Evolutionary conservation across 108 stramenopile species (phyloP).

Genomic region (Aurantiochytrium sp.): DNA sequence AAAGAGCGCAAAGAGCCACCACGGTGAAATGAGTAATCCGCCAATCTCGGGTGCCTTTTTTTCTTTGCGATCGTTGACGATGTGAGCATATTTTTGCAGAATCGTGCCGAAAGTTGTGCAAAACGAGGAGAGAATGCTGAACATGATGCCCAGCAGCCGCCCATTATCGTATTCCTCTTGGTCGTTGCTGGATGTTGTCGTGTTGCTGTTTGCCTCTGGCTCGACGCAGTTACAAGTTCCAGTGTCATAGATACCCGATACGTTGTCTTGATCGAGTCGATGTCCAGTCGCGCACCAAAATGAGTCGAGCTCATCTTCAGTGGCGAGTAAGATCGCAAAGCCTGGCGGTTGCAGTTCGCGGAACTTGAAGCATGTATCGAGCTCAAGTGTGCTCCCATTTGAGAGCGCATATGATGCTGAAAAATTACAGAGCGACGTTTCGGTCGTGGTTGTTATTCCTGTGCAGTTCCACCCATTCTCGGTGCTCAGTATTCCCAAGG

Average conservation of each 20-base stretch:
- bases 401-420: neutral
- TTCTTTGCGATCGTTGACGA: neutral
- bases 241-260: neutral
- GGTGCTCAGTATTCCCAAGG: neutral
- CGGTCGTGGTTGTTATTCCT: neutral
- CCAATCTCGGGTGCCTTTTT: neutral
- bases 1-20: neutral
- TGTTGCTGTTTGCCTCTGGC: neutral
- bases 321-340: neutral
- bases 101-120: neutral
- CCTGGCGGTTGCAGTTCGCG: neutral
- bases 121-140: neutral
- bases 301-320: neutral
- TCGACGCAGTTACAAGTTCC: neutral
- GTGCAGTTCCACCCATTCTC: neutral
- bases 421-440: neutral
- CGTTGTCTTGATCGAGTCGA: neutral
- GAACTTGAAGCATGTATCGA: neutral
- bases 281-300: neutral
- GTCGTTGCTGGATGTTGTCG: neutral
- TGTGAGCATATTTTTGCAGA: neutral
- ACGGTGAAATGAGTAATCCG: neutral
- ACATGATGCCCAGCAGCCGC: neutral
- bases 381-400: neutral
- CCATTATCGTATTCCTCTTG: neutral